These are phyloP conservation scores for Leucoagaricus sp. DNA, from an alignment of 1,284 basidiomycete genomes.

Conservation along the genomic window DNA sequence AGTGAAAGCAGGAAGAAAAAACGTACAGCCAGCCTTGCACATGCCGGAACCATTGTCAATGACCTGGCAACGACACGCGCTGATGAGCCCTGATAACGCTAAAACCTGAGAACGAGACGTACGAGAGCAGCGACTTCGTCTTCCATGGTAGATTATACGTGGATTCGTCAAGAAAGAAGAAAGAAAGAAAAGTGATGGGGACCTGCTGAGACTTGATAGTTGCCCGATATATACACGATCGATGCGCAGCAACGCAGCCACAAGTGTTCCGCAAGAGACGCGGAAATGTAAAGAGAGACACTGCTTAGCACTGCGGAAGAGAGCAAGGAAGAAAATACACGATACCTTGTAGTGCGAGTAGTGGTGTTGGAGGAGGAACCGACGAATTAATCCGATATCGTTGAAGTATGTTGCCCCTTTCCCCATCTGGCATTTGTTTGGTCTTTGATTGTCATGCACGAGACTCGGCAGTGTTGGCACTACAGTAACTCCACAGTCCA, in stretches of 20 bases:
- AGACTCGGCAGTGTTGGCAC: too few species aligned
- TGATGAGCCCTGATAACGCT: neutral
- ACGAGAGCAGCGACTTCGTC: constrained; percentile 34
- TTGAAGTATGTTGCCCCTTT: too few species aligned
- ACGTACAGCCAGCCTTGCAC: constrained; percentile 88
- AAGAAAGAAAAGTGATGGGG: neutral
- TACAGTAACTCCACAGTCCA: too few species aligned
- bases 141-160: constrained; percentile 29
- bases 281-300: too few species aligned
- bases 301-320: too few species aligned
- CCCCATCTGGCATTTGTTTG: too few species aligned
- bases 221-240: constrained; percentile 17
- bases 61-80: constrained; percentile 40
- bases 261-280: too few species aligned
- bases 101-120: constrained; percentile 14
- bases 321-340: too few species aligned
- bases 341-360: too few species aligned
- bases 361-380: too few species aligned
- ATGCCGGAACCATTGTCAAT: constrained; percentile 87
- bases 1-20: constrained; percentile 16
- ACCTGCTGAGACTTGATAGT: neutral
- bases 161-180: constrained; percentile 16
- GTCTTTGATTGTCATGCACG: too few species aligned
- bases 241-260: constrained; percentile 16
- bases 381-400: too few species aligned